Evolutionary conservation across 2,329 filamentous ascomycete genomes (phyloP).

Genomic region (Hymenoscyphus fructigenus): DNA sequence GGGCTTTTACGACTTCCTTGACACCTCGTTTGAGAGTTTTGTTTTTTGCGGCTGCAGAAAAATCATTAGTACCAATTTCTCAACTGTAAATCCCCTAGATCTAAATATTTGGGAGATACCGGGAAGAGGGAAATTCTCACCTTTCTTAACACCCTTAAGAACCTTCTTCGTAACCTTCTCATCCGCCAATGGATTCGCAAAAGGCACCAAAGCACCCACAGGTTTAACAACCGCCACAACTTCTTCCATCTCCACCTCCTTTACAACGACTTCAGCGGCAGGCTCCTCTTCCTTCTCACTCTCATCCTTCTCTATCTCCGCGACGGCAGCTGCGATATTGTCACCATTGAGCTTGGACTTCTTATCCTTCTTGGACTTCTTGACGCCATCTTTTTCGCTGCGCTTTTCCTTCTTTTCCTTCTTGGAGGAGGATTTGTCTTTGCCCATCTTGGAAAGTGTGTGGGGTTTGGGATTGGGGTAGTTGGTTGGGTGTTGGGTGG

Average conservation of each 20-base stretch:
- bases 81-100: background rate
- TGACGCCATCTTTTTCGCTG: conserved; percentile 44
- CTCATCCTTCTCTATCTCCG: conserved; percentile 62
- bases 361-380: conserved; percentile 44
- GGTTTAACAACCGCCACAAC: conserved; percentile 35
- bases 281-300: conserved; percentile 42
- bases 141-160: conserved; percentile 63
- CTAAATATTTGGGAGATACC: background rate
- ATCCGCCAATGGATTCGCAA: conserved; percentile 77
- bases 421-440: conserved; percentile 40
- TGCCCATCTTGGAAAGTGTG: conserved; percentile 30
- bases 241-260: background rate
- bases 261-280: conserved; percentile 39
- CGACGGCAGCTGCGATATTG: conserved; percentile 58
- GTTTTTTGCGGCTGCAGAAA: conserved; percentile 76
- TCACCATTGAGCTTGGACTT: conserved; percentile 44
- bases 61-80: background rate
- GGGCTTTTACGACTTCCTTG: conserved; percentile 97
- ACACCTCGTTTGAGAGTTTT: conserved; percentile 96
- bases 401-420: conserved; percentile 72
- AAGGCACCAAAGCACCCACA: conserved; percentile 70
- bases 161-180: conserved; percentile 72
- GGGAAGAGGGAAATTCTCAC: conserved; percentile 33
- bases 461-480: conserved; percentile 11
- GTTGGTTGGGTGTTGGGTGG: background rate